phyloP scores from a whole-genome alignment of 169 alveolate genomes.

The Plasmodium vivax region DNA sequence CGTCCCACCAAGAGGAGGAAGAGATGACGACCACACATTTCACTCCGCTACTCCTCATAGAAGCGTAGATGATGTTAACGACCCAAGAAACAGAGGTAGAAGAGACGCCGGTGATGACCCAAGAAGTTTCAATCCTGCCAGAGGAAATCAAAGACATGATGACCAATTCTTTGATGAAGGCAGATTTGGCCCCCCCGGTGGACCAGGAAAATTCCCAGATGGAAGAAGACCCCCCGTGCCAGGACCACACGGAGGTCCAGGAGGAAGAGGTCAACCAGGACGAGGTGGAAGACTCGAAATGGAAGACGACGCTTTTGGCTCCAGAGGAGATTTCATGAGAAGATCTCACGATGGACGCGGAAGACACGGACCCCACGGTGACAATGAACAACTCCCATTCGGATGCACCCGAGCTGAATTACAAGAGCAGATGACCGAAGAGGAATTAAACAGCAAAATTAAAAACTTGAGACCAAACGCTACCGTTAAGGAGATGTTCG shows the following conservation, averaged over 20 bases:
- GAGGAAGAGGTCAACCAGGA: not conserved
- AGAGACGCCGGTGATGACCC: not conserved
- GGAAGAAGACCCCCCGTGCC: not conserved
- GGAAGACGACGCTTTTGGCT: not conserved
- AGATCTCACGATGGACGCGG: not conserved
- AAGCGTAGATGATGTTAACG: not conserved
- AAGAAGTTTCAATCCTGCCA: not conserved
- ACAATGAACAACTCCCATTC: not conserved
- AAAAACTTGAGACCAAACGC: not conserved
- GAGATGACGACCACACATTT: not conserved
- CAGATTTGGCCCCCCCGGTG: not conserved
- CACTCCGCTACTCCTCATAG: not conserved
- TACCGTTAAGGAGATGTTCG: slow-evolving; percentile 13
- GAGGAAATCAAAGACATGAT: no score
- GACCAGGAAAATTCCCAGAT: not conserved
- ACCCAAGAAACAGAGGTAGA: not conserved
- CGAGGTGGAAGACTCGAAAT: not conserved
- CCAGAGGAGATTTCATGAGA: not conserved
- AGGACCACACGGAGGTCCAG: not conserved
- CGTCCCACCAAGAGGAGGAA: not conserved
- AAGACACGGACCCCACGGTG: not conserved
- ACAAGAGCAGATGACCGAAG: slow-evolving; percentile 1
- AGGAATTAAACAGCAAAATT: slow-evolving; percentile 3
- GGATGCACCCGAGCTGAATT: slow-evolving; percentile 2
- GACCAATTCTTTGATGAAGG: not conserved